A percentile compares a stretch with the other conserved stretches of the same genome.
Evolutionary conservation across 1,284 basidiomycete species (phyloP).

Genomic region (Ustilago crameri): DNA sequence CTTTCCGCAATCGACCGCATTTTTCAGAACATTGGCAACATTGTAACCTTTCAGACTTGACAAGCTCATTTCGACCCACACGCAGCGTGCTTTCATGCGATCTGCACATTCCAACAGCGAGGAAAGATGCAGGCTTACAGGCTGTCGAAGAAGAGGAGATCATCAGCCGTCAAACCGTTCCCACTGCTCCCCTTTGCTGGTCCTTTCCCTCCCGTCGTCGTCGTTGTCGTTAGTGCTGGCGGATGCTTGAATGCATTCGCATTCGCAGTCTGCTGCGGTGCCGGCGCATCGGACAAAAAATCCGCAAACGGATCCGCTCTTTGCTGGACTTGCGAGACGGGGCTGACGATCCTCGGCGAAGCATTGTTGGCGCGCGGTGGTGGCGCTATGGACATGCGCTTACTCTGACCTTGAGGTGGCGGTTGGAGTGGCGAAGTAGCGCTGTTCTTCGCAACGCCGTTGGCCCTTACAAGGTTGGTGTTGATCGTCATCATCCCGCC

Average conservation of each 20-base stretch:
- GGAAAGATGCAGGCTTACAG: slow-evolving; percentile 9
- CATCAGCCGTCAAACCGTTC: slow-evolving; percentile 34
- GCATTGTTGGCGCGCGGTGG: slow-evolving; percentile 22
- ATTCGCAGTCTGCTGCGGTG: not conserved
- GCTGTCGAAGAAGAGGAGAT: slow-evolving; percentile 46
- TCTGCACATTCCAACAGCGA: too few relatives aligned
- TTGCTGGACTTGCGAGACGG: not conserved
- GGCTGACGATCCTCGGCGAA: slow-evolving; percentile 10
- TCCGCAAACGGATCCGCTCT: slow-evolving; percentile 24
- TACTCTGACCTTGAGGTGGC: slow-evolving; percentile 23
- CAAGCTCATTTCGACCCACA: too few relatives aligned
- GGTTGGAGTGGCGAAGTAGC: slow-evolving; percentile 31
- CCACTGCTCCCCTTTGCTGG: slow-evolving; percentile 11
- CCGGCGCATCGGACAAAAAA: slow-evolving; percentile 27
- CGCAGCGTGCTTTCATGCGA: not conserved
- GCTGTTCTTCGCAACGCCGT: slow-evolving; percentile 21
- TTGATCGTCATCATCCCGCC: slow-evolving; percentile 43
- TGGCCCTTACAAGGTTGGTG: slow-evolving; percentile 25
- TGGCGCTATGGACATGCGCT: slow-evolving; percentile 24
- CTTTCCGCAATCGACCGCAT: not conserved
- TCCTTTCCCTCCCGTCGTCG: not conserved
- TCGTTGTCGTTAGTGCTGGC: not conserved
- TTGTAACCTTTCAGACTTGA: too few relatives aligned
- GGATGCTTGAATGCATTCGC: not conserved
- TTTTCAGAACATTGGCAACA: not conserved